Percentiles rank a stretch among this genome's conserved stretches.
Conservation (phyloP, 2,329 filamentous ascomycete genomes). For the Lecanicillium sp. region DNA sequence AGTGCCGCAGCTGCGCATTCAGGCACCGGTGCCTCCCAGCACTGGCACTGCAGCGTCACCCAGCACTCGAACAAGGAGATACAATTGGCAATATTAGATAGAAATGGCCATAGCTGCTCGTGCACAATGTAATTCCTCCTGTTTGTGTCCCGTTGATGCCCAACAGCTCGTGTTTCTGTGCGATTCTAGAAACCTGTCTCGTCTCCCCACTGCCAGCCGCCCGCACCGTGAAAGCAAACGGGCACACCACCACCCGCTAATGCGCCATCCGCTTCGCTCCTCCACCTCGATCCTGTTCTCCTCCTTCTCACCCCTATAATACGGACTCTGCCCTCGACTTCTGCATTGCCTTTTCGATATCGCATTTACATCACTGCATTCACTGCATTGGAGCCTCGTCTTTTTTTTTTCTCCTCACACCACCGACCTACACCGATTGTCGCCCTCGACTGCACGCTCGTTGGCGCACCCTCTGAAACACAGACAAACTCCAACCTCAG, state of each 20-base stretch:
- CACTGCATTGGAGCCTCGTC: neutral
- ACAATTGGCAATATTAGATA: too few relatives aligned
- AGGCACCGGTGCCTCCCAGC: neutral
- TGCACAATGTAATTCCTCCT: neutral
- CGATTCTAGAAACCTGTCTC: conserved; percentile 19
- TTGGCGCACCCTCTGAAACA: conserved; percentile 9
- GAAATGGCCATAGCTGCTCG: too few relatives aligned
- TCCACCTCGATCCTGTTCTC: conserved; percentile 10
- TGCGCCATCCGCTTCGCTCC: conserved; percentile 7
- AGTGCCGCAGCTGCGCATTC: neutral
- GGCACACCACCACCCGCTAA: conserved; percentile 3
- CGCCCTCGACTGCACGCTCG: neutral
- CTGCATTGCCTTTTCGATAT: conserved; percentile 15
- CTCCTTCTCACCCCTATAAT: conserved; percentile 1
- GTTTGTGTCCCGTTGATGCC: conserved; percentile 11
- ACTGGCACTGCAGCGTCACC: neutral
- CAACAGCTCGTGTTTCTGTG: conserved; percentile 21
- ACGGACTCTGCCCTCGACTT: neutral
- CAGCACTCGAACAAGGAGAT: too few relatives aligned
- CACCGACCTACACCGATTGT: neutral
- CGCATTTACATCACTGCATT: conserved; percentile 10
- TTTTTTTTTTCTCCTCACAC: neutral
- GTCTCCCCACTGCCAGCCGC: neutral
- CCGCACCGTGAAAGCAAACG: conserved; percentile 1
- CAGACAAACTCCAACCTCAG: conserved; percentile 7